A percentile compares a stretch with the other conserved stretches of the same genome.
phyloP scores from a whole-genome alignment of 1,284 basidiomycete genomes.

The Phlebopus sp. region DNA sequence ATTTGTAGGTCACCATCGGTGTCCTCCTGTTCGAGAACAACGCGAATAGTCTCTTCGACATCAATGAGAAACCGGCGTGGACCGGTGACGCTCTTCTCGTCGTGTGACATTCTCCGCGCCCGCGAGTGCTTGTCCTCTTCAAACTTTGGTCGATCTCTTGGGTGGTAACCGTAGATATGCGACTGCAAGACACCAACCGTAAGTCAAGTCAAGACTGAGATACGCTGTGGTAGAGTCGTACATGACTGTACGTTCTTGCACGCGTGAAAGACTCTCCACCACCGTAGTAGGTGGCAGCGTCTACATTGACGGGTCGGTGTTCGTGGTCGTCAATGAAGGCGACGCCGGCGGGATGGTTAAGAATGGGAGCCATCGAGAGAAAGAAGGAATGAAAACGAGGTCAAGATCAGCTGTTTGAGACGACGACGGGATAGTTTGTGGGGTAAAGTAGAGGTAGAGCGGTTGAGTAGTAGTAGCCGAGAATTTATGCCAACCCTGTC shows the following conservation, averaged over 20 bases:
- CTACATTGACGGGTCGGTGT: conserved; percentile 55
- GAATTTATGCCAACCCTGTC: conserved; percentile 18
- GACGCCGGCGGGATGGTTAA: conserved; percentile 60
- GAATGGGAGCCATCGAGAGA: conserved; percentile 44
- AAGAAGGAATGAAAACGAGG: conserved; percentile 5
- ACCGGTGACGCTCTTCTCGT: conserved; percentile 69
- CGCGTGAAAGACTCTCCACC: conserved; percentile 73
- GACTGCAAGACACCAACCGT: conserved; percentile 40
- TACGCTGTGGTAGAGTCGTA: conserved; percentile 32
- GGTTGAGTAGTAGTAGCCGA: conserved; percentile 16
- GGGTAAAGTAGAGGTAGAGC: conserved; percentile 9
- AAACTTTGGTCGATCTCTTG: conserved; percentile 65
- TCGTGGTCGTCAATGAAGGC: conserved; percentile 65
- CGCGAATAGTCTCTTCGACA: conserved; percentile 97
- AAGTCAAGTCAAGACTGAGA: conserved; percentile 14
- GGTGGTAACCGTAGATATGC: conserved; percentile 62
- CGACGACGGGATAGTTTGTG: conserved; percentile 1
- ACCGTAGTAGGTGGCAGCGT: conserved; percentile 83
- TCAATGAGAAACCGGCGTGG: conserved; percentile 93
- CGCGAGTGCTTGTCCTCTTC: conserved; percentile 72
- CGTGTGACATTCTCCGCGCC: conserved; percentile 80
- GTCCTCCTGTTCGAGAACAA: conserved; percentile 97
- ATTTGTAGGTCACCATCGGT: conserved; percentile 98
- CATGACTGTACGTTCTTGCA: conserved; percentile 82
- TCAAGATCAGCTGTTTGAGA: neutral